phyloP scores from a whole-genome alignment of 2,329 filamentous ascomycete species.

The Cordyceps farinosa region DNA sequence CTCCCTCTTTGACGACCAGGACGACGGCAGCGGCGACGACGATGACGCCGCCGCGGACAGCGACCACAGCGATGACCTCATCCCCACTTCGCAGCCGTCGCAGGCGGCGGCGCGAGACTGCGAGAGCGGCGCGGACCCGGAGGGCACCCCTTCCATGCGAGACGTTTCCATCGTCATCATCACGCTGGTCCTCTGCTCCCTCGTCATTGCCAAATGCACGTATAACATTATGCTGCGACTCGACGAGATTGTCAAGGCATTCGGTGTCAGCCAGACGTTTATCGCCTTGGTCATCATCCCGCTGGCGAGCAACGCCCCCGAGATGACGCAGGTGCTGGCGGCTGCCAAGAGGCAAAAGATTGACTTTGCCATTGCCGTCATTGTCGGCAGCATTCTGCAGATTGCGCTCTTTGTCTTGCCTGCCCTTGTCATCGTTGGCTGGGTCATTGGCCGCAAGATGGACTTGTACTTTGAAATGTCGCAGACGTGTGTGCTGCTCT shows the following conservation, averaged over 20 bases:
- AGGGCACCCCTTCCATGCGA: constrained; percentile 16
- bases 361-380: constrained; percentile 21
- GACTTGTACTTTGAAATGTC: constrained; percentile 21
- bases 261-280: constrained; percentile 20
- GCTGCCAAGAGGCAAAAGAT: constrained; percentile 20
- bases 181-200: constrained; percentile 3
- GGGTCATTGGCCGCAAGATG: constrained; percentile 16
- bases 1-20: constrained; percentile 17
- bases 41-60: background rate
- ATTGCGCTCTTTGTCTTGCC: constrained; percentile 21
- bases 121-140: constrained; percentile 8
- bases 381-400: constrained; percentile 22
- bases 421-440: constrained; percentile 19
- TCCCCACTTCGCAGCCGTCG: background rate
- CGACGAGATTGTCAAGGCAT: constrained; percentile 12
- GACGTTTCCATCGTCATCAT: constrained; percentile 7
- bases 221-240: constrained; percentile 19
- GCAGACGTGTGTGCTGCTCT: constrained; percentile 20
- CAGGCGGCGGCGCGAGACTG: background rate
- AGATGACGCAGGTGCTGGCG: constrained; percentile 20
- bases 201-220: constrained; percentile 19
- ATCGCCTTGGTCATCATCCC: constrained; percentile 21
- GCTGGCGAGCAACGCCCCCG: constrained; percentile 20
- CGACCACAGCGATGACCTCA: constrained; percentile 8
- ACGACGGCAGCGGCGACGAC: constrained; percentile 6